A percentile compares a stretch with the other conserved stretches of the same genome.
These are phyloP conservation scores for Ogataea henricii DNA, from an alignment of 805 yeast species.

Conservation along the genomic window DNA sequence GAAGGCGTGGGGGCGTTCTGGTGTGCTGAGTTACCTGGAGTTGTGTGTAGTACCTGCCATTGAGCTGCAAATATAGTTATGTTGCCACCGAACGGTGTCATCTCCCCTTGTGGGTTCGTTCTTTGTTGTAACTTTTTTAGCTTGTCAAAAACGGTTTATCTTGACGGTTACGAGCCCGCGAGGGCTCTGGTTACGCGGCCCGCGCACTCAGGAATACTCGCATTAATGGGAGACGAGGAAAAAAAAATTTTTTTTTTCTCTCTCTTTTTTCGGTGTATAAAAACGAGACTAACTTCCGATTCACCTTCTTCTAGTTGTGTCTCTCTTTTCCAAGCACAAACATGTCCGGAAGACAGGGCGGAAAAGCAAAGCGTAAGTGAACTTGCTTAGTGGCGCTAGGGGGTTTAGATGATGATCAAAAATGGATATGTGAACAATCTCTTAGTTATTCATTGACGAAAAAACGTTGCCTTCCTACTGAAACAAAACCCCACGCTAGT, in stretches of 20 bases:
- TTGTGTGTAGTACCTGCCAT: background rate
- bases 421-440: constrained; percentile 31
- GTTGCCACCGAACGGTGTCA: background rate
- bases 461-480: constrained; percentile 32
- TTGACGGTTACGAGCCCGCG: background rate
- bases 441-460: constrained; percentile 28
- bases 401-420: constrained; percentile 21
- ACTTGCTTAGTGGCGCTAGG: background rate
- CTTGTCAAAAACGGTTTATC: background rate
- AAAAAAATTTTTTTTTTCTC: background rate
- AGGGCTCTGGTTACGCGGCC: background rate
- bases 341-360: constrained; percentile 98
- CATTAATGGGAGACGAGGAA: background rate
- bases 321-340: background rate
- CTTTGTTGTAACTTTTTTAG: background rate
- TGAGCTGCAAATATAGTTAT: background rate
- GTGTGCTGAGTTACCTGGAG: background rate
- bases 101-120: background rate
- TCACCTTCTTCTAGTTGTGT: background rate
- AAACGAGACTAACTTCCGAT: background rate
- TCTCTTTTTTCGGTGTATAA: background rate
- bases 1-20: background rate
- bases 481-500: constrained; percentile 1
- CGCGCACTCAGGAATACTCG: background rate
- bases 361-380: constrained; percentile 82